Conservation (phyloP, 129 eudicot species). For the Dittrichia graveolens region DNA sequence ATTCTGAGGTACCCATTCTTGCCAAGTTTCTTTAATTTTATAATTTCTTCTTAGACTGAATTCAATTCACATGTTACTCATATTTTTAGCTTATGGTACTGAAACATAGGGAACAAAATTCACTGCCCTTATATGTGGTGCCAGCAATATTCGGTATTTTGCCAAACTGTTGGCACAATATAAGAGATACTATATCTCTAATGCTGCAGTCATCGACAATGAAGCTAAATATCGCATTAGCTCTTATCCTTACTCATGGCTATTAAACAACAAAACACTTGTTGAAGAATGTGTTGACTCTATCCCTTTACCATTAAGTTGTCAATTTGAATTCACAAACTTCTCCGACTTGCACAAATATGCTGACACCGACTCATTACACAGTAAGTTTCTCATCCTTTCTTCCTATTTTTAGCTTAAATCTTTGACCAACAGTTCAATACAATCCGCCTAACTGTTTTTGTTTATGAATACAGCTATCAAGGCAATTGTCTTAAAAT, state of each 20-base stretch:
- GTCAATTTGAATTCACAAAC: background rate
- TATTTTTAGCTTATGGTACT: background rate
- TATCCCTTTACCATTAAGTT: background rate
- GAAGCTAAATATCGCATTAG: background rate
- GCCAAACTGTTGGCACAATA: background rate
- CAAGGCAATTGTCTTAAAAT: too few species aligned
- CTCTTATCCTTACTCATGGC: too few species aligned
- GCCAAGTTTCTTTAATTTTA: background rate
- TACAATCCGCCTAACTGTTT: too few species aligned
- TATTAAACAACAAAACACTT: too few species aligned
- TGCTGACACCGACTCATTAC: background rate
- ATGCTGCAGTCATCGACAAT: background rate
- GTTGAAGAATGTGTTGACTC: background rate
- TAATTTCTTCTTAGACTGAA: too few species aligned
- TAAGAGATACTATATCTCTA: conserved; percentile 1
- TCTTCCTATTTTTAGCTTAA: too few species aligned
- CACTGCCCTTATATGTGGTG: background rate
- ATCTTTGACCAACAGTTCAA: too few species aligned
- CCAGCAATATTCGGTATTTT: background rate
- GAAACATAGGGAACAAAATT: background rate
- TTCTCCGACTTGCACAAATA: background rate
- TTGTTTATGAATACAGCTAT: too few species aligned
- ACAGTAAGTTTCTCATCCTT: background rate
- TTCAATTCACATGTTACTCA: background rate
- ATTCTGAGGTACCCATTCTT: background rate